Evolutionary conservation across 2,329 filamentous ascomycete genomes (phyloP).

Genomic region (Davidsoniella virescens): DNA sequence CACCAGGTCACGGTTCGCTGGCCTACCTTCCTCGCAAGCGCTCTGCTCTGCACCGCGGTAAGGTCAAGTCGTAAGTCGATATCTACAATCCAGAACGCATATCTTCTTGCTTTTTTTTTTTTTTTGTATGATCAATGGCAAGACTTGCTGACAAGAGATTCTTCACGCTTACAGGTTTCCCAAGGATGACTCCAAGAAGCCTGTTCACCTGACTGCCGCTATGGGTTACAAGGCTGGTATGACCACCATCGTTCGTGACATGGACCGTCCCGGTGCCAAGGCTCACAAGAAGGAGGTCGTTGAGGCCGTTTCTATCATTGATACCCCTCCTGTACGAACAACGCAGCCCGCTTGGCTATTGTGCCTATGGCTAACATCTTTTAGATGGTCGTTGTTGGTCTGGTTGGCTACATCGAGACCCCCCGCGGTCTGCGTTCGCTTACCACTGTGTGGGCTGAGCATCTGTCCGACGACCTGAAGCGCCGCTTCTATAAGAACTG

Average conservation of each 20-base stretch:
- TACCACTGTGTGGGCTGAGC: slow-evolving; percentile 99
- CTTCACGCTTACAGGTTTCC: slow-evolving; percentile 55
- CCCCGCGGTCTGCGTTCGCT: slow-evolving; percentile 97
- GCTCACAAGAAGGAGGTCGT: slow-evolving; percentile 98
- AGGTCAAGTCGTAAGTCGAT: slow-evolving; percentile 83
- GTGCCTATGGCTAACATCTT: slow-evolving; percentile 56
- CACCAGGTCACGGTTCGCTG: slow-evolving; percentile 60
- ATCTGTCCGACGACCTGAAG: slow-evolving; percentile 96
- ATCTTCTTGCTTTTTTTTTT: too few relatives aligned
- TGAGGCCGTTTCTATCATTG: slow-evolving; percentile 74
- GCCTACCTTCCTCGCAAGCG: slow-evolving; percentile 82
- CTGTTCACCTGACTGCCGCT: slow-evolving; percentile 91
- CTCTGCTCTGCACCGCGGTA: slow-evolving; percentile 83
- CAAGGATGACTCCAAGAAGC: slow-evolving; percentile 99
- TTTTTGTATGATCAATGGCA: too few relatives aligned
- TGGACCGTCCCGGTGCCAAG: slow-evolving; percentile 96
- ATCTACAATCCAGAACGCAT: background rate
- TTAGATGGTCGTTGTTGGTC: slow-evolving; percentile 98
- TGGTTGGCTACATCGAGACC: slow-evolving; percentile 99
- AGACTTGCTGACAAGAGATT: background rate
- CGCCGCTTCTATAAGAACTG: slow-evolving; percentile 99
- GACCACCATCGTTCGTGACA: slow-evolving; percentile 98
- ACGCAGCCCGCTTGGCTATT: slow-evolving; percentile 63
- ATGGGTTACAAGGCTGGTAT: slow-evolving; percentile 99
- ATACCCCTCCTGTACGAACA: slow-evolving; percentile 90